Percentiles rank a stretch among this genome's conserved stretches.
Evolutionary conservation across 2,329 filamentous ascomycete species (phyloP).

Genomic region (Samsoniella hepiali): DNA sequence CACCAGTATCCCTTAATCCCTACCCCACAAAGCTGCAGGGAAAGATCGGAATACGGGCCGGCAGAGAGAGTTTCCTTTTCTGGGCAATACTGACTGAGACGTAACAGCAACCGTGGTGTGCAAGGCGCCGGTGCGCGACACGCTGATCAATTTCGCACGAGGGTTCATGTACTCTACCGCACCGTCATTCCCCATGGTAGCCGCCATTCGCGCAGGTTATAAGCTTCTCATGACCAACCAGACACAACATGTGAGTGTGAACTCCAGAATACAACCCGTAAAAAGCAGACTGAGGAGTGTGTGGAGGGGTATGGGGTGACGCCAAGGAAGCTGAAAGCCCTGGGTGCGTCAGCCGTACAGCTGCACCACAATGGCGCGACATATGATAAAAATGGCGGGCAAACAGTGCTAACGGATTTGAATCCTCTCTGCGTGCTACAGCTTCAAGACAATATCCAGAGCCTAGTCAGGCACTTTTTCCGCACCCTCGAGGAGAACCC

Average conservation of each 20-base stretch:
- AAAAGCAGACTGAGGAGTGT: background rate
- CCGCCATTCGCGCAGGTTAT: conserved; percentile 23
- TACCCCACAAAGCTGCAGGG: background rate
- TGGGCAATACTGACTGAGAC: background rate
- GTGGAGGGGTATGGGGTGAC: background rate
- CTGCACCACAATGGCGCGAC: background rate
- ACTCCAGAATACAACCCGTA: background rate
- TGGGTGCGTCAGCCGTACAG: background rate
- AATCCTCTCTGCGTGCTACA: background rate
- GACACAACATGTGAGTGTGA: conserved; percentile 17
- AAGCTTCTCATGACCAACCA: conserved; percentile 20
- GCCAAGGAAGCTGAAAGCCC: background rate
- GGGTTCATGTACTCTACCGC: conserved; percentile 24
- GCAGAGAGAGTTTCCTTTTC: background rate
- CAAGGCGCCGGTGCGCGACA: conserved; percentile 21
- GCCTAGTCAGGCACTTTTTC: conserved; percentile 29
- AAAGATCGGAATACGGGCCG: background rate
- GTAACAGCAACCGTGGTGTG: conserved; percentile 23
- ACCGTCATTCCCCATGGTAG: conserved; percentile 24
- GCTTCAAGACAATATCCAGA: conserved; percentile 25
- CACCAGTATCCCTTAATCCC: background rate
- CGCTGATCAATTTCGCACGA: conserved; percentile 24
- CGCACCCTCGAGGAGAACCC: conserved; percentile 25
- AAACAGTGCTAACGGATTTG: background rate
- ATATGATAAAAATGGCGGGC: background rate